Base-by-base conservation (phyloP, 2,329 filamentous ascomycete genomes). In the Catunica adiposa region DNA sequence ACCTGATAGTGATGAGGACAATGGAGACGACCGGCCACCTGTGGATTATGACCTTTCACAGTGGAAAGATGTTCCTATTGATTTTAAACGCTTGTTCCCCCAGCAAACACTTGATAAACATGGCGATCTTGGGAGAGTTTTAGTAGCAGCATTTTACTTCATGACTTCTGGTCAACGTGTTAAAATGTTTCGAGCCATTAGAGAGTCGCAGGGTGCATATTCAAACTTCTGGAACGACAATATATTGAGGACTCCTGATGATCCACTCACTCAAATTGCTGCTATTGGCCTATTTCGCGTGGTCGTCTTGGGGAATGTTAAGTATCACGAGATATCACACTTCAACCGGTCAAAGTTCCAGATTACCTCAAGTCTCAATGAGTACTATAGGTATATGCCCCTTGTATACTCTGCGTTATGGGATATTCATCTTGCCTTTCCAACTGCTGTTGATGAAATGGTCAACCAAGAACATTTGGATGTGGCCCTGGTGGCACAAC, bases 1-100 rank as follows among this genome's bases (percentile, higher is more conserved):
- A 46, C 46, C 66, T 11, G 66, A 70, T 17, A 72, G 69, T 14
- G 50, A 38, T 15, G 20, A 52, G 11, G 50, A 52, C 5, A 29
- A 20, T 37, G 50, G 38, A 25, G 29, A 34, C 11, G 20, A 52
- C 9, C 17, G 37, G 11, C 34, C 48, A 1, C 11, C 20, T 15
- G 48, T 55, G 23, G 20, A 40, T 23, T 52, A 56, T 15, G 53
- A 56, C 17, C 25, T 59, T n/a, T 53, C 48, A 2, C 20, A 20
- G 2, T 58, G 56, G 56, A 58, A 56, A 8, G 40, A 34, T 4
- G 42, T 58, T 15, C 53, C 56, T 2, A 15, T 34, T 22, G 44
- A 37, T 4, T 55, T 55, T n/a, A 58, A 56, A 34, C 34, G 46
- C 23, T 17, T 54, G 14, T 34, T 59, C 17, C 54, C 54, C 5